Percentiles rank a stretch among this genome's conserved stretches.
These are phyloP conservation scores for Ceratocystis eucalypticola DNA, from an alignment of 2,329 filamentous ascomycete genomes.

Conservation along the genomic window DNA sequence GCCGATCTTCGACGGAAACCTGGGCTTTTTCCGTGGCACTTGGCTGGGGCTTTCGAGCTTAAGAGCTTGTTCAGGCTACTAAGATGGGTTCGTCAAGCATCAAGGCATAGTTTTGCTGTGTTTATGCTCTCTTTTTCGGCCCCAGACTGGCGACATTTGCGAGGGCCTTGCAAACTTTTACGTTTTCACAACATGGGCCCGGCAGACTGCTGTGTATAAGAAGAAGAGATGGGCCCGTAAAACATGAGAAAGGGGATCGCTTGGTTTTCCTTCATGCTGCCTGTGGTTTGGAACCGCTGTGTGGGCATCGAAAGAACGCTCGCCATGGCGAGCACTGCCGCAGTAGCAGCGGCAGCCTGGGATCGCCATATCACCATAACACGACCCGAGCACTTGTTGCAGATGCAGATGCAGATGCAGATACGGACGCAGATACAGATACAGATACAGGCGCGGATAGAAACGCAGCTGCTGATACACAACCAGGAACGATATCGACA, in stretches of 20 bases:
- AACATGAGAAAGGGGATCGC: not conserved
- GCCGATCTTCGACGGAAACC: not conserved
- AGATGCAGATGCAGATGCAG: not conserved
- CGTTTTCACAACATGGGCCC: conserved; percentile 1
- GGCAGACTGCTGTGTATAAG: not conserved
- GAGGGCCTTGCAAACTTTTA: conserved; percentile 10
- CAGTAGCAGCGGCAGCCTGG: no score
- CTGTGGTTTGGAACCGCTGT: not conserved
- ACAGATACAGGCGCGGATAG: not conserved
- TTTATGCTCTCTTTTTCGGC: not conserved
- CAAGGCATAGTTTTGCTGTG: conserved; percentile 1
- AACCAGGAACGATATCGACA: no score
- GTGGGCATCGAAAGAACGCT: not conserved
- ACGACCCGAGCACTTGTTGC: no score
- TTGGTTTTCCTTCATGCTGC: not conserved
- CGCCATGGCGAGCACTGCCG: no score
- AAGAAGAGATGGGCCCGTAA: not conserved
- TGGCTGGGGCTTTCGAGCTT: not conserved
- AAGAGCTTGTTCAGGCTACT: not conserved
- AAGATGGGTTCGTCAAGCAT: not conserved
- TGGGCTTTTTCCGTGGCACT: not conserved
- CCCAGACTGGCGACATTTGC: not conserved
- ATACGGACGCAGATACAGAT: not conserved
- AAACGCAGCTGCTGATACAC: not conserved
- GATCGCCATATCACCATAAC: not conserved